These are phyloP conservation scores for Ceratocystiopsis brevicomis DNA, from an alignment of 2,329 filamentous ascomycete genomes.

Conservation along the genomic window DNA sequence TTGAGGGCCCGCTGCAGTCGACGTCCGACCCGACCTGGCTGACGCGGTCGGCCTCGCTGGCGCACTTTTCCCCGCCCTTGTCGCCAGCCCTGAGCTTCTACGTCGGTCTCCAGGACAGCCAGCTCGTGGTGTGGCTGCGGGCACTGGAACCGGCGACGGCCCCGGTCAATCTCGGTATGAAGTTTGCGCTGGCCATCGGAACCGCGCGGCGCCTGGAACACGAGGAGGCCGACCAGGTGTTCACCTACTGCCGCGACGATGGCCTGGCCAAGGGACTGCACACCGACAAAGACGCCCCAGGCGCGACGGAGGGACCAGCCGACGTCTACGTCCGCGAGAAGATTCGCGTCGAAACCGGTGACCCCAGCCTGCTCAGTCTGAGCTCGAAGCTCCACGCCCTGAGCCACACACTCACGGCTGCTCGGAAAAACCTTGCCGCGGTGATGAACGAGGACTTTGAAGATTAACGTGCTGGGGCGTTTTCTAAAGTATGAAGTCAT, in stretches of 20 bases:
- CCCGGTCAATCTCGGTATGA: conserved; percentile 42
- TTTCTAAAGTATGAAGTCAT: no score
- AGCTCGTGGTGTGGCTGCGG: conserved; percentile 49
- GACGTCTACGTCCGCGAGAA: conserved; percentile 82
- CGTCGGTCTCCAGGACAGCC: conserved; percentile 49
- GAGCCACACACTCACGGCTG: conserved; percentile 50
- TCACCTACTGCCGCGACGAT: conserved; percentile 33
- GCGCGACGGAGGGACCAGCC: conserved; percentile 26
- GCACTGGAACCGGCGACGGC: conserved; percentile 48
- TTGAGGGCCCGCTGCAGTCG: conserved; percentile 32
- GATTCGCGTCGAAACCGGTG: conserved; percentile 70
- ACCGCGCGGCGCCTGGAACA: conserved; percentile 46
- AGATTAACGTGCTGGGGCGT: no score
- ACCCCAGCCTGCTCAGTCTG: conserved; percentile 68
- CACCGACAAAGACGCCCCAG: conserved; percentile 2
- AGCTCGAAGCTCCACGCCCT: conserved; percentile 69
- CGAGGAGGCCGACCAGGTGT: conserved; percentile 64
- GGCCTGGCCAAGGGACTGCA: conserved; percentile 4
- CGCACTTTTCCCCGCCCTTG: conserved; percentile 28
- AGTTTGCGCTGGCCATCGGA: conserved; percentile 51
- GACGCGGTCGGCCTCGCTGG: conserved; percentile 22
- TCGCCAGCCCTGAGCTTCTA: conserved; percentile 55
- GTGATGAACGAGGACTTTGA: conserved; percentile 49
- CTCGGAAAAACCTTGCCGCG: conserved; percentile 51
- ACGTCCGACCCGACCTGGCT: conserved; percentile 25